Evolutionary conservation across 2,329 filamentous ascomycete species (phyloP).

Genomic region (Pseudocercospora ulei): DNA sequence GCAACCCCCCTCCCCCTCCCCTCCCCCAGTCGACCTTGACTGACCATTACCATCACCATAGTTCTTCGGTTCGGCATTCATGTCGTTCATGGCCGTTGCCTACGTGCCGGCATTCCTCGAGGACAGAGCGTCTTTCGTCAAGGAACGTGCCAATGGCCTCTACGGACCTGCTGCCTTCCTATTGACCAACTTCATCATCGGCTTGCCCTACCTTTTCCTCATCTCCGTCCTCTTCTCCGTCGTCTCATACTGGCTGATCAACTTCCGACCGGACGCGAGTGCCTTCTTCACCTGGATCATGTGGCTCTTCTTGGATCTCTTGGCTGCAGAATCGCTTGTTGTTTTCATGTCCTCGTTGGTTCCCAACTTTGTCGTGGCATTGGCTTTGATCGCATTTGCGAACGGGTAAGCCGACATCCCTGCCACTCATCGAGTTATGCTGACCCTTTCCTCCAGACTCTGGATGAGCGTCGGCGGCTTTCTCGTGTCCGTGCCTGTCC

Average conservation of each 20-base stretch:
- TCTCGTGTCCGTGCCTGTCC: conserved; percentile 58
- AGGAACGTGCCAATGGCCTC: conserved; percentile 72
- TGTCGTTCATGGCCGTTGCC: conserved; percentile 54
- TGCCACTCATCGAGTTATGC: not conserved
- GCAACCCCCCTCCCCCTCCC: too few relatives aligned
- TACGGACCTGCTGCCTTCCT: conserved; percentile 66
- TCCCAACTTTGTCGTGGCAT: conserved; percentile 67
- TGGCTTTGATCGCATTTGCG: conserved; percentile 71
- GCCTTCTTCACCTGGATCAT: conserved; percentile 70
- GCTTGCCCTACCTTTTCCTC: conserved; percentile 68
- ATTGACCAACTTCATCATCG: conserved; percentile 70
- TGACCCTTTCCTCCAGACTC: conserved; percentile 36
- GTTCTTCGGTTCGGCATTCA: conserved; percentile 46
- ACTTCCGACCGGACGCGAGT: conserved; percentile 54
- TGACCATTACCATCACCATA: conserved; percentile 8
- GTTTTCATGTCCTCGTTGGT: conserved; percentile 64
- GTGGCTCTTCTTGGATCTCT: conserved; percentile 74
- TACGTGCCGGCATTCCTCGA: conserved; percentile 79
- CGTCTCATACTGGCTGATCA: conserved; percentile 68
- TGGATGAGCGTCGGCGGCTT: conserved; percentile 86
- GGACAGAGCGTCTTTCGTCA: conserved; percentile 60
- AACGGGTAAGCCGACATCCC: conserved; percentile 48
- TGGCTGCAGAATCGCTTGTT: conserved; percentile 73
- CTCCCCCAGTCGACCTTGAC: too few relatives aligned
- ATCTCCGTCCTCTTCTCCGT: conserved; percentile 66